Evolutionary conservation across 441 rosid genomes (phyloP), one percentile per base, ranked within the genome.

Genomic region (Rhodomyrtus psidioides): DNA sequence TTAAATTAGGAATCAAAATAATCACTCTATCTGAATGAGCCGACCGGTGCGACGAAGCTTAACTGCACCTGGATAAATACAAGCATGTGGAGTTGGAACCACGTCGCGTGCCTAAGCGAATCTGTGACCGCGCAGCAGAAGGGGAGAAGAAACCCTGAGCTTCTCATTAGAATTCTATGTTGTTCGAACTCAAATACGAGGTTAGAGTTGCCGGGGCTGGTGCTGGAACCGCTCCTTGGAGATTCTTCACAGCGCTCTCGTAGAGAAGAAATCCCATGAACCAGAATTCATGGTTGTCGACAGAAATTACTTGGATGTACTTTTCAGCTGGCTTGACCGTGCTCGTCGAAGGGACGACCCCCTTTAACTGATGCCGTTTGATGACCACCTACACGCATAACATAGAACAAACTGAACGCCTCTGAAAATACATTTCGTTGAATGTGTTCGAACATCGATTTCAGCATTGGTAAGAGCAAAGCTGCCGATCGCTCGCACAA

Each of bases 251-350:
- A 14, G 98, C 98, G 83, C 90, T 92, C 56, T 96, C 96, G 44
- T 96, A 97, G 90, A 94, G 87, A 81, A 95, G 97, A 89, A 97
- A 96, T 7, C 99, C 99, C 98, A 97, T 95, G 90, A 97, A 96
- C 99, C 98, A 95, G 89, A 96, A 97, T 86, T 97, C 98, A 70
- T 97, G 98, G 89, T 92, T 94, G 91, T 97, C 97, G 0, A 94
- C 79, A 8, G 99, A 94, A n/a, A 95, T 92, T 58, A 94, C 90
- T 90, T 94, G 98, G 89, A 96, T 91, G 92, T 93, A 96, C 87
- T 97, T 97, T 90, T 97, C 99, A 8, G 93, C 88, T 3, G 94
- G 86, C 79, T 95, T 97, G 39, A 84, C 92, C 87, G 90, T 93
- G 94, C 96, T 94, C 23, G 94, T 86, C 83, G 99, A 96, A 83